These are phyloP conservation scores for Vicia sativa DNA, from an alignment of 306 rosid species.

Conservation along the genomic window DNA sequence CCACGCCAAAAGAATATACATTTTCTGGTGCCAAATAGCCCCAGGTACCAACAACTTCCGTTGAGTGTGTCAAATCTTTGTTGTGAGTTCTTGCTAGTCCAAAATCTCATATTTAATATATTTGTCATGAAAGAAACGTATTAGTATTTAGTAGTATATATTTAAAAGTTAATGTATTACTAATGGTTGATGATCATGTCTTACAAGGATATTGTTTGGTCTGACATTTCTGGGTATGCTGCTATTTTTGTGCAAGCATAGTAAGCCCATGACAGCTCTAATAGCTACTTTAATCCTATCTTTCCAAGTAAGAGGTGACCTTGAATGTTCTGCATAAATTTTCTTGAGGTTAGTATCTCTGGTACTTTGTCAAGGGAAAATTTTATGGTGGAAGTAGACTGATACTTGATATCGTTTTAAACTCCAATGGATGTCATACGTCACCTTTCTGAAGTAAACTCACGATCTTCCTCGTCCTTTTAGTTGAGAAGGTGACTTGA, in stretches of 20 bases:
- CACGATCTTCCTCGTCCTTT: background rate
- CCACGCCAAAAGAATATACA: conserved; percentile 87
- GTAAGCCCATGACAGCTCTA: conserved; percentile 78
- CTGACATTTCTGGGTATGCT: conserved; percentile 86
- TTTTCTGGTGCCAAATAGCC: conserved; percentile 97
- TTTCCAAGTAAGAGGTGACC: conserved; percentile 64
- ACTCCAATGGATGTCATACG: background rate
- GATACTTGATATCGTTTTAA: background rate
- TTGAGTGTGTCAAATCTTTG: conserved; percentile 52
- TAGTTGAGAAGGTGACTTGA: background rate
- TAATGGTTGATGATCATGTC: conserved; percentile 73
- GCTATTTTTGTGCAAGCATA: conserved; percentile 68
- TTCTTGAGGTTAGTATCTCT: background rate
- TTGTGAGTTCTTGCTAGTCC: conserved; percentile 77
- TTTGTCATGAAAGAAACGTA: conserved; percentile 25
- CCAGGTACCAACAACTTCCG: conserved; percentile 74
- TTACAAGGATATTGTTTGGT: conserved; percentile 81
- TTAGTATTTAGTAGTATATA: conserved; percentile 27
- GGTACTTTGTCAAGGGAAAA: background rate
- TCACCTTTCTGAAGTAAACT: background rate
- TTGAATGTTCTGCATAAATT: conserved; percentile 55
- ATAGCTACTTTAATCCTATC: conserved; percentile 72
- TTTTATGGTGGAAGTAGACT: background rate
- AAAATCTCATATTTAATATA: conserved; percentile 75
- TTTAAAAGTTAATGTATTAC: conserved; percentile 50